Evolutionary conservation across 2,329 filamentous ascomycete genomes (phyloP), one percentile per base, ranked within the genome.

Genomic region (Pseudovirgaria hyperparasitica): DNA sequence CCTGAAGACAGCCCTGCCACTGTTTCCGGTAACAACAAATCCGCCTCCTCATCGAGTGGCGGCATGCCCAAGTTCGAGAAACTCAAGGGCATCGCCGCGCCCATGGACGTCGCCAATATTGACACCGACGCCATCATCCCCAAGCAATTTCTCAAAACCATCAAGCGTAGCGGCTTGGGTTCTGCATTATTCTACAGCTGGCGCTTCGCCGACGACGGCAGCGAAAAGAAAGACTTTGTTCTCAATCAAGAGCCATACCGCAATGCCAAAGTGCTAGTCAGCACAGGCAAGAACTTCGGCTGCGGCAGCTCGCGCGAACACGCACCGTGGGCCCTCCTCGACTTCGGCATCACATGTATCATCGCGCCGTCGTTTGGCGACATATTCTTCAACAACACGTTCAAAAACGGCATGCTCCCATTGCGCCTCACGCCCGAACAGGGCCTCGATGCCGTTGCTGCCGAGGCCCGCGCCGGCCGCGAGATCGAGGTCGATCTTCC

Each of bases 331-430:
- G 87, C 90, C 5, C 70, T 96, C 14, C 75, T 92, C 31, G 90
- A 96, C 59, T 96, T 96, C 44, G 90, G 90, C 41, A 93, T 98
- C 62, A 82, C 79, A 51, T 87, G 79, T 53, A 69, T 96, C 46
- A 92, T 96, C 42, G 90, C 87, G 1, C 82, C 84, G 2, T 86
- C 80, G 1, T 82, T 72, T 41, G 81, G 79, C 32, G 84, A 92
- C 49, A 98, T 98, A 56, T 94, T 94, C 73, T 92, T 87, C 72
- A 94, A 93, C 72, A 98, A 98, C 67, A 90, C 81, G n/a, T 96
- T 94, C 72, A 96, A 98, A 70, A 98, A 98, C 63, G 87, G 87
- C 62, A 96, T 96, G 90, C 65, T 96, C 37, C 86, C 87, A 25
- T 73, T 96, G 34, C 60, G 67, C 32, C 79, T 96, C 48, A 61